Evolutionary conservation across 2,329 filamentous ascomycete genomes (phyloP).

Genomic region (Pyrenochaeta sp.): DNA sequence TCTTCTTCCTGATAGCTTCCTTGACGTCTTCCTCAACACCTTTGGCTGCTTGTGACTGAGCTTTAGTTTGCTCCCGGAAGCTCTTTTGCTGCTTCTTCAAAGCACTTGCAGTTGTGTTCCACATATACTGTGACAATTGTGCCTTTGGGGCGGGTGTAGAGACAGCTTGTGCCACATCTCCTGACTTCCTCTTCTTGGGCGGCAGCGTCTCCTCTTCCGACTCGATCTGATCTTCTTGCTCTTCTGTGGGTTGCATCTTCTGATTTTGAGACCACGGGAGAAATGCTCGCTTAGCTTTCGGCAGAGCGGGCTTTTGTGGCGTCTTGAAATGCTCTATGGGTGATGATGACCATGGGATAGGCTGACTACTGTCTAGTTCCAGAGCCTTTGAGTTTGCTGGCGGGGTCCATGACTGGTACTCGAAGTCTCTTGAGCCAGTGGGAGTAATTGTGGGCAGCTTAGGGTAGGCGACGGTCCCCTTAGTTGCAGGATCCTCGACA

Average conservation of each 20-base stretch:
- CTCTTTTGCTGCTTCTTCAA: constrained; percentile 81
- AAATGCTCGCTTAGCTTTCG: constrained; percentile 43
- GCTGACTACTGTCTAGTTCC: constrained; percentile 59
- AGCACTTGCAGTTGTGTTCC: constrained; percentile 78
- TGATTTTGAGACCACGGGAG: constrained; percentile 67
- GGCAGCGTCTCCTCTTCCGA: constrained; percentile 23
- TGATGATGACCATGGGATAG: constrained; percentile 77
- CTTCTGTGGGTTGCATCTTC: constrained; percentile 27
- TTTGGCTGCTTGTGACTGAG: constrained; percentile 53
- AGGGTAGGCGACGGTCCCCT: constrained; percentile 53
- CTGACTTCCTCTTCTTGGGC: constrained; percentile 41
- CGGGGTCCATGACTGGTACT: constrained; percentile 35
- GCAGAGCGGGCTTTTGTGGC: constrained; percentile 27
- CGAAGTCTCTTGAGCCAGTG: constrained; percentile 47
- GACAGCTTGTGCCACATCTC: constrained; percentile 46
- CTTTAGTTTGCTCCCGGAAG: constrained; percentile 69
- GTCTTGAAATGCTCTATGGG: constrained; percentile 58
- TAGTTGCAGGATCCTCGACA: constrained; percentile 66
- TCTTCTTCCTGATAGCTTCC: constrained; percentile 55
- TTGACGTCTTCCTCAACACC: constrained; percentile 57
- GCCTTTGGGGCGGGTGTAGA: constrained; percentile 57
- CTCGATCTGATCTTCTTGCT: constrained; percentile 24
- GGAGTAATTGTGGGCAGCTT: constrained; percentile 39
- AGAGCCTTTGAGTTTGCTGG: constrained; percentile 22
- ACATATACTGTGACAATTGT: constrained; percentile 57